A percentile compares a stretch with the other conserved stretches of the same genome.
phyloP scores from a whole-genome alignment of 1,284 basidiomycete genomes.

The Microstroma glucosiphilum region DNA sequence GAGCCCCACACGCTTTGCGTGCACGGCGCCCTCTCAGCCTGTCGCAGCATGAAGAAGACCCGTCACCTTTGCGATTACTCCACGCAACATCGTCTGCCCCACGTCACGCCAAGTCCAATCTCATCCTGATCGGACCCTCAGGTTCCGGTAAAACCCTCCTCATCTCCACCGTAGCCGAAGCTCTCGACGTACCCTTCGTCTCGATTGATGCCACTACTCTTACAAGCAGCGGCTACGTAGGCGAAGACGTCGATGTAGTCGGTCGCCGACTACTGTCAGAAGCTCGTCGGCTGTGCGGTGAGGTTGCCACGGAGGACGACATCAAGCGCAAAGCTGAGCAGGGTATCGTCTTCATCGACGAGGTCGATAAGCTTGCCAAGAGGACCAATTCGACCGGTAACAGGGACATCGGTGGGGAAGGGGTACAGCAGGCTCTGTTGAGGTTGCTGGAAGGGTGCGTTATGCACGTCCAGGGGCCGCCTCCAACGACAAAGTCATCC shows the following conservation, averaged over 20 bases:
- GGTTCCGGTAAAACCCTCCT: slow-evolving; percentile 32
- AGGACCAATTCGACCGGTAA: slow-evolving; percentile 53
- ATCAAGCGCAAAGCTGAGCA: slow-evolving; percentile 16
- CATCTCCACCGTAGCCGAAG: slow-evolving; percentile 26
- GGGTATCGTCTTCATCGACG: slow-evolving; percentile 85
- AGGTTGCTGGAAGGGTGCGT: slow-evolving; percentile 87
- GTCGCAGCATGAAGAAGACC: too few species aligned
- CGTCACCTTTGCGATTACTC: too few species aligned
- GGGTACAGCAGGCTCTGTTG: slow-evolving; percentile 84
- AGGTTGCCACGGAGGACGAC: neutral
- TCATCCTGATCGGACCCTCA: slow-evolving; percentile 16
- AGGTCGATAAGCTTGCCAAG: slow-evolving; percentile 80
- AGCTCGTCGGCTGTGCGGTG: neutral
- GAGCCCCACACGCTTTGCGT: too few species aligned
- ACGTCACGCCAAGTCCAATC: slow-evolving; percentile 12
- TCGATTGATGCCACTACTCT: slow-evolving; percentile 35
- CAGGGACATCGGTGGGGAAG: slow-evolving; percentile 89
- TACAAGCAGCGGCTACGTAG: slow-evolving; percentile 38
- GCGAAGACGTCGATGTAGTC: slow-evolving; percentile 34
- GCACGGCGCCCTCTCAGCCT: too few species aligned
- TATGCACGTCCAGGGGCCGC: neutral
- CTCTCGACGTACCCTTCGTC: slow-evolving; percentile 34
- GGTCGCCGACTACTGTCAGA: neutral
- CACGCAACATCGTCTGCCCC: neutral
- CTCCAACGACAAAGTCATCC: neutral